These are phyloP conservation scores for Polysphondylium violaceum DNA, from an alignment of 78 protist genomes.

Conservation along the genomic window DNA sequence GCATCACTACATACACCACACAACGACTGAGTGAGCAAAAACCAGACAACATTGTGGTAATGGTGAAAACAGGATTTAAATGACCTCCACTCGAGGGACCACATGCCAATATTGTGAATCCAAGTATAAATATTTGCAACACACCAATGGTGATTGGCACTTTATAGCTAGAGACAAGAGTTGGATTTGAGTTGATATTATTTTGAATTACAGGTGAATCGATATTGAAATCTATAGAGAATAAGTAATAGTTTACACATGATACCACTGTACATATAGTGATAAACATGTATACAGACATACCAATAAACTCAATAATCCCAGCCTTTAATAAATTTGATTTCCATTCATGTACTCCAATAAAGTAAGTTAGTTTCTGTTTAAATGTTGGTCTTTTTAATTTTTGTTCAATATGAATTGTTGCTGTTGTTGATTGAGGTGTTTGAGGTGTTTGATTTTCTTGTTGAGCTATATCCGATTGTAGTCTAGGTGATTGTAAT, in stretches of 20 bases:
- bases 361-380: too few species aligned
- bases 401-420: too few species aligned
- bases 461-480: too few species aligned
- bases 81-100: constrained; percentile 52
- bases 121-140: constrained; percentile 7
- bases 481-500: too few species aligned
- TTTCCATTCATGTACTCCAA: too few species aligned
- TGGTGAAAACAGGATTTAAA: constrained; percentile 23
- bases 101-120: background rate
- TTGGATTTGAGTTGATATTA: background rate
- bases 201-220: background rate
- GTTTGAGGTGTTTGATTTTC: too few species aligned
- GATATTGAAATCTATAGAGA: too few species aligned
- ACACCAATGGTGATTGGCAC: constrained; percentile 14
- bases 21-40: background rate
- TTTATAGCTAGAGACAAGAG: background rate
- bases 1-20: constrained; percentile 16
- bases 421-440: too few species aligned
- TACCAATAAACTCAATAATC: constrained; percentile 9
- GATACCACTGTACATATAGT: background rate
- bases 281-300: background rate
- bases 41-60: constrained; percentile 21
- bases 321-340: too few species aligned
- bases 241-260: constrained; percentile 3
- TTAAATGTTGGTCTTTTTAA: too few species aligned